Evolutionary conservation across 1,139 yeast species (phyloP).

Genomic region (Diutina rugosa): DNA sequence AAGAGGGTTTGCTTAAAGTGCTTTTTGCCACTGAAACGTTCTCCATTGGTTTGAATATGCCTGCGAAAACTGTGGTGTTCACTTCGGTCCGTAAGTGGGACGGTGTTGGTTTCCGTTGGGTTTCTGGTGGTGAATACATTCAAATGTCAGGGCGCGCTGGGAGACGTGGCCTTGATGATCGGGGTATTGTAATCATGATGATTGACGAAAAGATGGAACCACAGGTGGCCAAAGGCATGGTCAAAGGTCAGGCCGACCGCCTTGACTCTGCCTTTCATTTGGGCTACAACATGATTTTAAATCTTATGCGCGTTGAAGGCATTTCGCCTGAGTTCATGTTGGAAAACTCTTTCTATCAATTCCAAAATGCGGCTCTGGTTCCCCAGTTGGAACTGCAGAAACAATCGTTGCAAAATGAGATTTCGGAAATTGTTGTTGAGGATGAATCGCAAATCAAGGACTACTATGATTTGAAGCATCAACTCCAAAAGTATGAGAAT

Average conservation of each 20-base stretch:
- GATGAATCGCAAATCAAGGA: slow-evolving; percentile 68
- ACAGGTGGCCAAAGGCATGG: slow-evolving; percentile 98
- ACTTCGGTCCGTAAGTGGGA: slow-evolving; percentile 98
- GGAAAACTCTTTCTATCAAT: slow-evolving; percentile 87
- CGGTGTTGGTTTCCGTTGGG: slow-evolving; percentile 96
- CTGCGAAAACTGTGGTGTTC: slow-evolving; percentile 96
- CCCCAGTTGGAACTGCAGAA: slow-evolving; percentile 68
- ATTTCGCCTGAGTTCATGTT: slow-evolving; percentile 97
- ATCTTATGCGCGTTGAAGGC: slow-evolving; percentile 93
- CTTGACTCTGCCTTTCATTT: slow-evolving; percentile 93
- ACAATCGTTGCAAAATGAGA: slow-evolving; percentile 35
- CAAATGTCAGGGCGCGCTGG: slow-evolving; percentile 99
- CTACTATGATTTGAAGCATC: slow-evolving; percentile 70
- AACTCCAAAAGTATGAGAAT: slow-evolving; percentile 53
- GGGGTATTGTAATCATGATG: slow-evolving; percentile 99
- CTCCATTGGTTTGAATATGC: slow-evolving; percentile 96
- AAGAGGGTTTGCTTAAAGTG: slow-evolving; percentile 90
- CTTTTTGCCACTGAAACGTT: slow-evolving; percentile 96
- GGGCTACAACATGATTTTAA: slow-evolving; percentile 94
- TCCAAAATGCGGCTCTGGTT: slow-evolving; percentile 84
- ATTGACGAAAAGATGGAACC: slow-evolving; percentile 99
- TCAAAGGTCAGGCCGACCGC: slow-evolving; percentile 94
- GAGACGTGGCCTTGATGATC: slow-evolving; percentile 97
- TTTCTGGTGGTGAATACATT: slow-evolving; percentile 97
- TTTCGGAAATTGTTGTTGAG: slow-evolving; percentile 42